These are phyloP conservation scores for Beta vulgaris DNA, from an alignment of 148 eudicot species.

Conservation along the genomic window DNA sequence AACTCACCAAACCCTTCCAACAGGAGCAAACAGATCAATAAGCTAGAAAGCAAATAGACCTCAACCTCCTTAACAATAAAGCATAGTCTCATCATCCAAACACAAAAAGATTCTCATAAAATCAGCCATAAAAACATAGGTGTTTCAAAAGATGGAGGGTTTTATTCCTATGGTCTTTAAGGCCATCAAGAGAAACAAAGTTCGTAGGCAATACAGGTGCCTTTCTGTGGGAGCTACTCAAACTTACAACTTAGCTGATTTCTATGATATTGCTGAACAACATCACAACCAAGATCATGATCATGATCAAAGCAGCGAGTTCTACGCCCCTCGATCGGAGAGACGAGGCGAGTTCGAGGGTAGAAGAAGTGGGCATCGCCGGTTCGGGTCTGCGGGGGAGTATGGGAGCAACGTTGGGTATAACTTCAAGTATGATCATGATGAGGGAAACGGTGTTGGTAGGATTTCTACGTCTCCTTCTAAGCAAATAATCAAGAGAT, in stretches of 20 bases:
- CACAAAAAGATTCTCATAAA: neutral
- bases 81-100: neutral
- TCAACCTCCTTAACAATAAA: slow-evolving; percentile 19
- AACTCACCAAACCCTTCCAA: slow-evolving; percentile 25
- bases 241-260: slow-evolving; percentile 36
- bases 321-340: neutral
- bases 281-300: neutral
- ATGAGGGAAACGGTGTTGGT: neutral
- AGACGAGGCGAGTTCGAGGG: slow-evolving; percentile 3
- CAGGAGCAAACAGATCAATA: neutral
- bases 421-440: neutral
- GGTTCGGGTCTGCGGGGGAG: slow-evolving; percentile 29
- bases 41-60: slow-evolving; percentile 12
- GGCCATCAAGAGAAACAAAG: slow-evolving; percentile 35
- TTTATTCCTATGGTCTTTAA: slow-evolving; percentile 41
- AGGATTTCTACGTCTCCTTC: slow-evolving; percentile 5
- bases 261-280: slow-evolving; percentile 22
- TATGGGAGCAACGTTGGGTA: slow-evolving; percentile 11
- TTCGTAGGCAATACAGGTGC: slow-evolving; percentile 35
- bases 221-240: slow-evolving; percentile 31
- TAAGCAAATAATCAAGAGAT: slow-evolving; percentile 32
- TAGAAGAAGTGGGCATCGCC: slow-evolving; percentile 23
- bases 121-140: neutral
- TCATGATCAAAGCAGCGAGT: neutral
- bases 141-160: slow-evolving; percentile 40